Evolutionary conservation across 192 early-diverging fungal species (phyloP), one percentile per base, ranked within the genome.

Genomic region (Lobosporangium transversale): DNA sequence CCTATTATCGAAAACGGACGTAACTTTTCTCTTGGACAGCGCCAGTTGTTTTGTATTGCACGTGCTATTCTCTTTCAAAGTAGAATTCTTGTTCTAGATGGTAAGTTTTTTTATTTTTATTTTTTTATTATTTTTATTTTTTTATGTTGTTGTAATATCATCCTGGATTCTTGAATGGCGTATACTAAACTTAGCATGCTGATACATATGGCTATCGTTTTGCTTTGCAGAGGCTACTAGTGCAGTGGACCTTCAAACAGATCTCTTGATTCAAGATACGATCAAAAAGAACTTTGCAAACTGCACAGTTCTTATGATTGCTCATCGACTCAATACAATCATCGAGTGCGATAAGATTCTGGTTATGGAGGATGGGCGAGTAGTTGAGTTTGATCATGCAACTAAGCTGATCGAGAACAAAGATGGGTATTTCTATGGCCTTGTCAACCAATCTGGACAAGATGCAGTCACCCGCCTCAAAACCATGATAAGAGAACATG

Each of bases 301-400:
- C 31, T 81, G 84, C 68, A 91, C 89, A 2, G 83, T 91, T 9
- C 58, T 91, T 9, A 88, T 86, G 21, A 89, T 91, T 71, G 89
- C 89, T 1, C 90, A 91, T 48, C 84, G 88, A 48, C 61, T 88
- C 33, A 79, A 80, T 40, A 85, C 83, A 3, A 83, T 87, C 40
- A 73, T 87, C 62, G 86, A 87, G 31, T 82, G 83, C 47, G 86
- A 87, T 55, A 71, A 73, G 47, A 80, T 87, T 18, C 42, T 87
- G 35, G 85, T 86, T 8, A 73, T 87, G 65, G 74, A 81, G 33
- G 78, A 74, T 42, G 83, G 83, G 32, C 56, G 58, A n/a, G 83
- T 85, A 6, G 79, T 79, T 3, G 80, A 85, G 67, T 82, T 79
- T 63, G 81, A 82, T 40, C 69, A 67, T 26, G 61, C 75, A 9